phyloP scores from a whole-genome alignment of 192 early-diverging fungal species.

The Geranomyces michiganensis region DNA sequence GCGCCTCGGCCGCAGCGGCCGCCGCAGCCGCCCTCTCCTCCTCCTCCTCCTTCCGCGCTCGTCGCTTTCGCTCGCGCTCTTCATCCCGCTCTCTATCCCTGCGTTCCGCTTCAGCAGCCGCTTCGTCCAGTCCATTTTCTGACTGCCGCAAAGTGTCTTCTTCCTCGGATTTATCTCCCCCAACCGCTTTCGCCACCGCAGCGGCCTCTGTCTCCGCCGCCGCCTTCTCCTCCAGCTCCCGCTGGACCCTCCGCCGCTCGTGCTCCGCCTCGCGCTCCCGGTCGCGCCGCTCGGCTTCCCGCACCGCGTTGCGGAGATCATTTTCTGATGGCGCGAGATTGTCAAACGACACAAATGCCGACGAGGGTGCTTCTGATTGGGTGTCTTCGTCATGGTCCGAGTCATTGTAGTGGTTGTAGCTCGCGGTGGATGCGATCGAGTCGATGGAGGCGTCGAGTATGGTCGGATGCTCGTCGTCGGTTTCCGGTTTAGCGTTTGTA shows the following conservation, averaged over 20 bases:
- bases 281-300: constrained; percentile 25
- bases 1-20: background rate
- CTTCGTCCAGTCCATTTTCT: background rate
- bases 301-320: background rate
- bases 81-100: constrained; percentile 28
- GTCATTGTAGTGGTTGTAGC: too few relatives aligned
- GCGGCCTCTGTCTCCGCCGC: background rate
- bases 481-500: too few relatives aligned
- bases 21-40: background rate
- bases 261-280: constrained; percentile 29
- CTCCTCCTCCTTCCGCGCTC: background rate
- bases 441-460: too few relatives aligned
- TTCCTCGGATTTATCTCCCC: too few relatives aligned
- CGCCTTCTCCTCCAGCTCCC: background rate
- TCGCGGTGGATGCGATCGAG: too few relatives aligned
- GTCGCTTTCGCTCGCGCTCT: constrained; percentile 20
- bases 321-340: too few relatives aligned
- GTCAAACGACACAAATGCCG: too few relatives aligned
- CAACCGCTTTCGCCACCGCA: background rate
- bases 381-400: too few relatives aligned
- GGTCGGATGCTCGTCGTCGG: too few relatives aligned
- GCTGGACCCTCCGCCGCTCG: background rate
- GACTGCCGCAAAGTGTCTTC: too few relatives aligned
- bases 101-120: constrained; percentile 14
- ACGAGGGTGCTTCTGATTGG: too few relatives aligned